Percentiles rank a stretch among this genome's conserved stretches.
Evolutionary conservation across 345 rosid genomes (phyloP).

Genomic region (Pistacia vera): DNA sequence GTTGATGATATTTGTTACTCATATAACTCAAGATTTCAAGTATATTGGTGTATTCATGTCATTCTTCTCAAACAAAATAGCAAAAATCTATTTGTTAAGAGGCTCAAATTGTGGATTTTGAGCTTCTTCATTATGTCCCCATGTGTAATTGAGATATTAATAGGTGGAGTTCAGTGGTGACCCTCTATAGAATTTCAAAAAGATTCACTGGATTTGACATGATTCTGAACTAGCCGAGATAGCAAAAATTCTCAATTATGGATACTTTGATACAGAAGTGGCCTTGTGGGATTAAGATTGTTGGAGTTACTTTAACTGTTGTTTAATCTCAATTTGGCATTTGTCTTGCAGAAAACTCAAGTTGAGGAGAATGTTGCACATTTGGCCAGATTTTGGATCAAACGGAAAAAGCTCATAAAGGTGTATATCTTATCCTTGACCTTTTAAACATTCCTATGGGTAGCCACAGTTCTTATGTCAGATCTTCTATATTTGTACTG

Average conservation of each 20-base stretch:
- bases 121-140: too few relatives aligned
- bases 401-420: slow-evolving; percentile 79
- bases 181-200: too few relatives aligned
- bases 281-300: neutral
- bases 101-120: too few relatives aligned
- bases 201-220: neutral
- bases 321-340: slow-evolving; percentile 6
- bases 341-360: slow-evolving; percentile 72
- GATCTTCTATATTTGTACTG: slow-evolving; percentile 10
- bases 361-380: slow-evolving; percentile 75
- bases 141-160: too few relatives aligned
- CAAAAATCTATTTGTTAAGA: too few relatives aligned
- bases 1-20: too few relatives aligned
- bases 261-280: neutral
- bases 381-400: slow-evolving; percentile 81
- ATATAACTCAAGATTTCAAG: too few relatives aligned
- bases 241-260: neutral
- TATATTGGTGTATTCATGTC: too few relatives aligned
- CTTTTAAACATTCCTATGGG: neutral
- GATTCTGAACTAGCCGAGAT: neutral
- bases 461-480: neutral
- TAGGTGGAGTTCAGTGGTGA: too few relatives aligned
- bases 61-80: too few relatives aligned
- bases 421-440: slow-evolving; percentile 35
- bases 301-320: neutral